Evolutionary conservation across 2,329 filamentous ascomycete genomes (phyloP).

Genomic region (Neonectria punicea): DNA sequence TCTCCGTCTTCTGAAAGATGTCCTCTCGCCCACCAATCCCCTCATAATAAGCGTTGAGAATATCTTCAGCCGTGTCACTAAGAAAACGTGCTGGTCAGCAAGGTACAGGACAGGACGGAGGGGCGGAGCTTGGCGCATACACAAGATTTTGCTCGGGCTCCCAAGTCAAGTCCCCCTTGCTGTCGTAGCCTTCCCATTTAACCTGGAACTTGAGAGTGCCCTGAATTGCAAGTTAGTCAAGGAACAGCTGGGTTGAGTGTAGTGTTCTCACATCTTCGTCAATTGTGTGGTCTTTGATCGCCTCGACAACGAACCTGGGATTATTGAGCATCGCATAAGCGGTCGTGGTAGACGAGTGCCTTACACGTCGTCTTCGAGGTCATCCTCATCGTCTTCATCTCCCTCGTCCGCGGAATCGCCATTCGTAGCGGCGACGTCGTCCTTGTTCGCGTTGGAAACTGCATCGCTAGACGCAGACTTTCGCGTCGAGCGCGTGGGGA

Average conservation of each 20-base stretch:
- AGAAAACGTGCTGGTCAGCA: slow-evolving; percentile 8
- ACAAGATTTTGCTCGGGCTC: slow-evolving; percentile 75
- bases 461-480: slow-evolving; percentile 33
- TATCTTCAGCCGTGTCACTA: slow-evolving; percentile 67
- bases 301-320: slow-evolving; percentile 77
- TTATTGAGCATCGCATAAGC: slow-evolving; percentile 31
- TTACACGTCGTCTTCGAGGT: slow-evolving; percentile 57
- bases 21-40: slow-evolving; percentile 71
- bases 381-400: slow-evolving; percentile 44
- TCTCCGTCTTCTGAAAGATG: slow-evolving; percentile 62
- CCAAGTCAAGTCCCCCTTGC: slow-evolving; percentile 78
- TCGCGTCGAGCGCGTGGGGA: slow-evolving; percentile 38
- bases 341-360: slow-evolving; percentile 39
- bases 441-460: slow-evolving; percentile 28
- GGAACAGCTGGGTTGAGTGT: neutral
- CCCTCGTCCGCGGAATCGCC: slow-evolving; percentile 41
- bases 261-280: slow-evolving; percentile 60
- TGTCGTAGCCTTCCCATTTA: slow-evolving; percentile 84
- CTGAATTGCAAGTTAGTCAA: slow-evolving; percentile 43
- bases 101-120: neutral
- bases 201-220: slow-evolving; percentile 72
- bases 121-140: slow-evolving; percentile 33
- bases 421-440: slow-evolving; percentile 46
- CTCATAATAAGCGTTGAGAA: slow-evolving; percentile 72
- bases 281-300: slow-evolving; percentile 74